Evolutionary conservation across 345 rosid genomes (phyloP).

Genomic region (Heritiera fomes): DNA sequence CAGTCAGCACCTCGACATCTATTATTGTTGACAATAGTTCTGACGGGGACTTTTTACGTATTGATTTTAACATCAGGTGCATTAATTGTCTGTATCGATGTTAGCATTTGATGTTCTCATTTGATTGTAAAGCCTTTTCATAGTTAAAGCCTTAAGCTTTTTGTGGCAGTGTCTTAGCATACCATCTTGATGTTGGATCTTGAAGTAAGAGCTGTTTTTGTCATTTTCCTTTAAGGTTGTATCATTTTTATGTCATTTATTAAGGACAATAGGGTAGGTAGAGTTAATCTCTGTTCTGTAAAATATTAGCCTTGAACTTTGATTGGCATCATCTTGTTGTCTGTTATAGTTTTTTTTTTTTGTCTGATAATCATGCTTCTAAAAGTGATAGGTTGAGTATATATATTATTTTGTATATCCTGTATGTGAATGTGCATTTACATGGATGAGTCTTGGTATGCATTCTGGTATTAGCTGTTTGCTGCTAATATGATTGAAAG

Average conservation of each 20-base stretch:
- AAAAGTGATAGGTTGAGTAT: neutral
- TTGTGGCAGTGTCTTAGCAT: neutral
- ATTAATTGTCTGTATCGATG: conserved; percentile 1
- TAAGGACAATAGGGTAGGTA: neutral
- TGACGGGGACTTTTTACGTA: conserved; percentile 86
- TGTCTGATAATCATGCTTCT: neutral
- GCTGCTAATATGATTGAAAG: neutral
- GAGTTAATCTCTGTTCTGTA: neutral
- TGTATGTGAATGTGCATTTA: conserved; percentile 6
- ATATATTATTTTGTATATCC: neutral
- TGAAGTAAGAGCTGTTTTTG: neutral
- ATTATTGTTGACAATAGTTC: conserved; percentile 87
- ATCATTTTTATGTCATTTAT: neutral
- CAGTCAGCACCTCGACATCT: conserved; percentile 76
- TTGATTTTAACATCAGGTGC: conserved; percentile 93
- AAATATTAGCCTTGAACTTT: neutral
- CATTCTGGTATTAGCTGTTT: neutral
- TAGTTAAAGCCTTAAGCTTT: neutral
- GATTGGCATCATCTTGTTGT: neutral
- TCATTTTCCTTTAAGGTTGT: neutral
- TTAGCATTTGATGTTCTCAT: conserved; percentile 1
- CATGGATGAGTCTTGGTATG: conserved; percentile 5
- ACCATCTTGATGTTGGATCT: neutral
- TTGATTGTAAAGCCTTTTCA: neutral
- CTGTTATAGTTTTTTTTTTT: neutral